Conservation (phyloP, 306 rosid species). For the Elaeagnus macrophylla region DNA sequence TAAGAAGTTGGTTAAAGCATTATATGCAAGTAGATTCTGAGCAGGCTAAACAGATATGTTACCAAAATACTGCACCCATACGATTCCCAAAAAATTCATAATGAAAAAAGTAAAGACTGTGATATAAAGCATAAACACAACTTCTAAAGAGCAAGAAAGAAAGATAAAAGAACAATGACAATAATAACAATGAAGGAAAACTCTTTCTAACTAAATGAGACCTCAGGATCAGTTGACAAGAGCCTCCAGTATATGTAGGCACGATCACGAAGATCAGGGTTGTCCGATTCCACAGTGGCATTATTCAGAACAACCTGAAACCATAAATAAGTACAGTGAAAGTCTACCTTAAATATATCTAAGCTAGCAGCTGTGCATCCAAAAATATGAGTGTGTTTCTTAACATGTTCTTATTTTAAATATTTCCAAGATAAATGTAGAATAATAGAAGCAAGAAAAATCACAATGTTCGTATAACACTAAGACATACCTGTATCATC, state of each 20-base stretch:
- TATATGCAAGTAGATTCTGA: neutral
- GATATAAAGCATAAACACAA: too few species aligned
- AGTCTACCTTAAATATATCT: too few species aligned
- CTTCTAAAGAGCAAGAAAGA: neutral
- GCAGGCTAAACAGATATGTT: neutral
- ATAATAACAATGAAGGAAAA: neutral
- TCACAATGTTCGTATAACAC: conserved; percentile 3
- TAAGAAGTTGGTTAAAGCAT: neutral
- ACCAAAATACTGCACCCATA: too few species aligned
- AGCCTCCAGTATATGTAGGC: conserved; percentile 99
- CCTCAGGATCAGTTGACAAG: conserved; percentile 98
- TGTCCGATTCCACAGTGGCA: conserved; percentile 95
- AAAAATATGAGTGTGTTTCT: too few species aligned
- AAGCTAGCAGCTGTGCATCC: too few species aligned
- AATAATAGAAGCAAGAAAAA: conserved; percentile 4
- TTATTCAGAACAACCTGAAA: conserved; percentile 93
- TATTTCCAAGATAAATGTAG: conserved; percentile 5
- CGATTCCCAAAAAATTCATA: too few species aligned
- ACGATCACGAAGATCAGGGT: conserved; percentile 97
- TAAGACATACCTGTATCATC: conserved; percentile 78
- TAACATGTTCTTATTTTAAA: neutral
- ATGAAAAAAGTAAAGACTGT: too few species aligned
- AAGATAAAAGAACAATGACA: conserved; percentile 3
- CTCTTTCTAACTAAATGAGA: conserved; percentile 22
- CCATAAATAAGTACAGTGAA: conserved; percentile 17